These are phyloP conservation scores for Boletus reticuloceps DNA, from an alignment of 768 basidiomycete species.

Conservation along the genomic window DNA sequence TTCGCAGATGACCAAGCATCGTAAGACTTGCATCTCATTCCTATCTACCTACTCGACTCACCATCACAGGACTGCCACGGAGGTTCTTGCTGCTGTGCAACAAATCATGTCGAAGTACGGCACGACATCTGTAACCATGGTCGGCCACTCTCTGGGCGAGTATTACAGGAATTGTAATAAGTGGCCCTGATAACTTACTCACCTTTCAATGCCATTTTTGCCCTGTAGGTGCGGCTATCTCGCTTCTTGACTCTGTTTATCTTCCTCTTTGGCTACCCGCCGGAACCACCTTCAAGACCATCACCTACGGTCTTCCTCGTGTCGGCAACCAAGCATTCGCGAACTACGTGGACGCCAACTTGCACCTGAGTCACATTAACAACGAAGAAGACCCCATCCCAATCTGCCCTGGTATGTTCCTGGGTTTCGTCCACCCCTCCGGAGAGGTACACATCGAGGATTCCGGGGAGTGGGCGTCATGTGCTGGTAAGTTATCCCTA, in stretches of 20 bases:
- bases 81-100: slow-evolving; percentile 45
- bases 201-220: not conserved
- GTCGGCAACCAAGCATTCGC: slow-evolving; percentile 62
- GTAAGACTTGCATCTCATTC: slow-evolving; percentile 29
- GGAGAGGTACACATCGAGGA: slow-evolving; percentile 47
- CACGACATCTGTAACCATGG: slow-evolving; percentile 40
- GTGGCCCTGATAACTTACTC: not conserved
- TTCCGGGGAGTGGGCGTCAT: slow-evolving; percentile 48
- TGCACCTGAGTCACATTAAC: slow-evolving; percentile 51
- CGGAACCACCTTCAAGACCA: slow-evolving; percentile 30
- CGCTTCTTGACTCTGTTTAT: slow-evolving; percentile 39
- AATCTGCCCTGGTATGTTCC: slow-evolving; percentile 31
- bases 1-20: slow-evolving; percentile 43
- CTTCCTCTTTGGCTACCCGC: slow-evolving; percentile 38
- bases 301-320: slow-evolving; percentile 37
- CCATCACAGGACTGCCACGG: slow-evolving; percentile 35
- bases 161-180: not conserved
- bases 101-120: slow-evolving; percentile 34
- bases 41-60: not conserved
- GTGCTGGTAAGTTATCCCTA: slow-evolving; percentile 39
- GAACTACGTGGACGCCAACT: slow-evolving; percentile 48
- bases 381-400: slow-evolving; percentile 46
- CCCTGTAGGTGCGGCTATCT: slow-evolving; percentile 33
- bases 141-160: slow-evolving; percentile 45
- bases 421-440: slow-evolving; percentile 39